Conservation (phyloP, 495 filamentous ascomycete genomes). For the Chaetomium fimeti region DNA sequence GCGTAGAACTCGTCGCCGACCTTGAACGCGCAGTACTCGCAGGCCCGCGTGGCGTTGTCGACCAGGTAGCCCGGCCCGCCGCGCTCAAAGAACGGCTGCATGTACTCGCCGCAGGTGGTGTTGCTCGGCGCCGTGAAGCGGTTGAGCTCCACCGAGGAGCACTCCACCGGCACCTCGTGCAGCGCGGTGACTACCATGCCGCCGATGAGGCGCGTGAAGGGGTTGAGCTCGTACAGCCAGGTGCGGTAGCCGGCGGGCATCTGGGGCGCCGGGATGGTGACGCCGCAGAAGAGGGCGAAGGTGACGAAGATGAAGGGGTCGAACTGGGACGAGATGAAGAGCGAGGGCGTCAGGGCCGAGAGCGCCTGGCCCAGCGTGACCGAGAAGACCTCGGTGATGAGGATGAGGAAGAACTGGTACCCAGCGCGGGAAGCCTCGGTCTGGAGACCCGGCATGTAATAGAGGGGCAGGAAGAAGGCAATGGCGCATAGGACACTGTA, state of each 20-base stretch:
- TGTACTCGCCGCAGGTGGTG: conserved; percentile 69
- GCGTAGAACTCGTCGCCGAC: conserved; percentile 76
- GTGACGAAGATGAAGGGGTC: conserved; percentile 79
- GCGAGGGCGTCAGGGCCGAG: conserved; percentile 64
- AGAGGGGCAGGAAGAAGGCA: conserved; percentile 70
- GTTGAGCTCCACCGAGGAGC: conserved; percentile 57
- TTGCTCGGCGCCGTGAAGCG: conserved; percentile 59
- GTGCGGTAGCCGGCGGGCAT: conserved; percentile 75
- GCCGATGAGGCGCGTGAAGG: conserved; percentile 77
- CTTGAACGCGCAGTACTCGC: conserved; percentile 75
- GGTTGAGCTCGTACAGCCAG: conserved; percentile 81
- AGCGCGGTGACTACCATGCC: conserved; percentile 77
- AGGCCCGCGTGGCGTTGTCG: conserved; percentile 59
- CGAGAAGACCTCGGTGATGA: conserved; percentile 75
- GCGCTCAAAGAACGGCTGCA: conserved; percentile 62
- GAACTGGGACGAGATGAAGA: conserved; percentile 68
- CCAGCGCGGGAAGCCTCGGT: conserved; percentile 59
- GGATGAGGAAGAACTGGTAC: conserved; percentile 78
- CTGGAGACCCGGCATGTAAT: conserved; percentile 69
- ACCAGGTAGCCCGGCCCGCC: conserved; percentile 69
- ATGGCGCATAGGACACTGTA: conserved; percentile 73
- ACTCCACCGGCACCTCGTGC: conserved; percentile 61
- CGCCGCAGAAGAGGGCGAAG: conserved; percentile 81
- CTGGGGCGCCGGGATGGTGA: conserved; percentile 70
- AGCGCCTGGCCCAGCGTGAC: conserved; percentile 69